Evolutionary conservation across 164 flowering plant species (phyloP), one percentile per base, ranked within the genome.

Genomic region (Annona cherimola): DNA sequence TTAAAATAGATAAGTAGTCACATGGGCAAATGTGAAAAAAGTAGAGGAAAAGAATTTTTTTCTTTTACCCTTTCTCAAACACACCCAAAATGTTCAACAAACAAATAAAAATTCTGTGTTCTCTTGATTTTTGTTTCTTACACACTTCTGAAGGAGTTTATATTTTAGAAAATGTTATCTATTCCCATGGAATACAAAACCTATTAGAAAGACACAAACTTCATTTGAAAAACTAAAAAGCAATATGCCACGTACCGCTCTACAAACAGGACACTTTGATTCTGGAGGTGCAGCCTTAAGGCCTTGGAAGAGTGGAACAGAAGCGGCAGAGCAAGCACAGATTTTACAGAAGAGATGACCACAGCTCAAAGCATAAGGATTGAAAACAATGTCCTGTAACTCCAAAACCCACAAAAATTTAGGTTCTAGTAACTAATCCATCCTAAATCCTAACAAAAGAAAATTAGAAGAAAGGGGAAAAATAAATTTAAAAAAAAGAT

Each of bases 291-390:
- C 94, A 67, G 87, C 65, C 78, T 90, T 89, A 20, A 80, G 88
- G 60, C 96, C 96, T 78, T 91, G 75, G 64, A 89, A 85, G 1
- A 89, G 77, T 82, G 83, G 72, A 70, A 91, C 89, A 71, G 90
- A 86, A 73, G 97, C 94, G 68, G 97, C 87, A 16, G 93, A 84
- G 80, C 98, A 93, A 71, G 86, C 88, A 81, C 98, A 91, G 3
- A 77, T 69, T 77, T 91, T 90, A 86, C 98, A 93, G 77, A 91
- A 91, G 6, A 92, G 85, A 79, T 94, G 97, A 8, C 96, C 97
- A 71, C 98, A 94, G 43, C 86, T 77, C 76, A 94, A 78, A 69
- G 98, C 96, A 79, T 89, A 87, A n/a, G 98, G 93, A 77, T 90
- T 84, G 73, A 90, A 92, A 69, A 90, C 82, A 19, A 71, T 79